Evolutionary conservation across 2,329 filamentous ascomycete species (phyloP).

Genomic region (Magnaporthiopsis poae): DNA sequence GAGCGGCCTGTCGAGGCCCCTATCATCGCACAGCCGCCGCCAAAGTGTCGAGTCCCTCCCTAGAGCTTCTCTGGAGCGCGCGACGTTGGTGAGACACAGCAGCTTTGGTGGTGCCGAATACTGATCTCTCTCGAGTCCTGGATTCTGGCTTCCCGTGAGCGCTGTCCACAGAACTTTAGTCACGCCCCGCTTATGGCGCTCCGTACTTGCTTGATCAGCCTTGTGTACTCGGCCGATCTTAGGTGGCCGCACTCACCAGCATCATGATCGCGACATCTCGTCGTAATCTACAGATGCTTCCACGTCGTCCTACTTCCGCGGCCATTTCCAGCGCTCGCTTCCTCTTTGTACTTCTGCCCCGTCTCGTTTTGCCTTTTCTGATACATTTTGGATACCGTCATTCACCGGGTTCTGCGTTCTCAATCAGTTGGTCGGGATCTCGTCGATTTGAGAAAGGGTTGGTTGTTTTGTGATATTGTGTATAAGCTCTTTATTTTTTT

Average conservation of each 20-base stretch:
- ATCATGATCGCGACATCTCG: no score
- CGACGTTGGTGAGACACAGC: constrained; percentile 37
- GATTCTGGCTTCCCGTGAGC: not conserved
- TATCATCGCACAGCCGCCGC: constrained; percentile 25
- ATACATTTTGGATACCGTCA: not conserved
- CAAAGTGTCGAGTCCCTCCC: constrained; percentile 32
- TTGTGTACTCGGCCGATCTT: no score
- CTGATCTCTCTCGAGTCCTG: constrained; percentile 13
- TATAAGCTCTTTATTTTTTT: not conserved
- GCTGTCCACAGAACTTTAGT: not conserved
- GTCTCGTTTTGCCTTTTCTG: not conserved
- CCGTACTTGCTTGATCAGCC: not conserved
- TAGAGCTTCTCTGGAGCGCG: constrained; percentile 34
- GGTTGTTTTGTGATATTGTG: not conserved
- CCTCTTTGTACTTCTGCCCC: not conserved
- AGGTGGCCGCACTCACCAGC: no score
- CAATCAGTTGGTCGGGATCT: not conserved
- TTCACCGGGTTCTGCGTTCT: not conserved
- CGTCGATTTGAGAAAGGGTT: not conserved
- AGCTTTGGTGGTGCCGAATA: constrained; percentile 42
- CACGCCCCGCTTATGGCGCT: not conserved
- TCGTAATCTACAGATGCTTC: no score
- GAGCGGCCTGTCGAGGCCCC: constrained; percentile 8
- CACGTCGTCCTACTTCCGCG: no score
- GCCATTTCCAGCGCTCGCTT: not conserved